Base-by-base conservation (phyloP, 1,139 yeast genomes). In the Dujonia santamariae region DNA sequence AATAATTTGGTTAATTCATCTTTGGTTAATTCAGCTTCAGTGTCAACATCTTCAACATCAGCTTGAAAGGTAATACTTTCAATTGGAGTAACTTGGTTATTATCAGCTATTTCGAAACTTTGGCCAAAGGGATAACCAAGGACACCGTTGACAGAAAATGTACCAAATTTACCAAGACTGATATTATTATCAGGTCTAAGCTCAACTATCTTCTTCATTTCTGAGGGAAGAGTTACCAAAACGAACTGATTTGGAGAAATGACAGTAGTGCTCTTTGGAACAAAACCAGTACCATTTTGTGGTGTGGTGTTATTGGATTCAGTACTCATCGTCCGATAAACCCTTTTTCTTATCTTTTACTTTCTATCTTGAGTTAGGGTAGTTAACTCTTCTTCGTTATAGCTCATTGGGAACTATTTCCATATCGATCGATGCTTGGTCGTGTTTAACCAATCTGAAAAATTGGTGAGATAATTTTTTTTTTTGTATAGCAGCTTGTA, bases 81-180 rank as follows among this genome's bases (percentile, higher is more conserved):
- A 30, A 78, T 71, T 2, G 83, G 75, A 32, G 57, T 58, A 7
- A 80, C 78, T 19, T 65, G 61, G 39, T 67, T 63, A 40, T 77
- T 80, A 32, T 78, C 85, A 20, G 71, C 53, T 28, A 92, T 84
- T 54, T 92, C 97, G 59, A 92, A 92, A 0, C 95, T 79, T 48
- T 85, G 90, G 1, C 98, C 98, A 48, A 77, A 83, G 4, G 92
- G 85, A 49, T 70, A 81, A 2, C 96, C 97, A 24, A 92, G 53
- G 12, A 92, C 73, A 37, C 78, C 83, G 45, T 81, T 76, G 4
- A 84, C 87, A 28, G 72, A 65, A 56, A 94, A 92, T 1, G 81
- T 66, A 7, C 98, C 99, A 59, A 92, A 94, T 56, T 92, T 92
- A 2, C 98, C 98, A 44, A 94, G 64, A 37, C 78, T 77, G 12